phyloP scores from a whole-genome alignment of 2,329 filamentous ascomycete species.

The Alternaria sp. region DNA sequence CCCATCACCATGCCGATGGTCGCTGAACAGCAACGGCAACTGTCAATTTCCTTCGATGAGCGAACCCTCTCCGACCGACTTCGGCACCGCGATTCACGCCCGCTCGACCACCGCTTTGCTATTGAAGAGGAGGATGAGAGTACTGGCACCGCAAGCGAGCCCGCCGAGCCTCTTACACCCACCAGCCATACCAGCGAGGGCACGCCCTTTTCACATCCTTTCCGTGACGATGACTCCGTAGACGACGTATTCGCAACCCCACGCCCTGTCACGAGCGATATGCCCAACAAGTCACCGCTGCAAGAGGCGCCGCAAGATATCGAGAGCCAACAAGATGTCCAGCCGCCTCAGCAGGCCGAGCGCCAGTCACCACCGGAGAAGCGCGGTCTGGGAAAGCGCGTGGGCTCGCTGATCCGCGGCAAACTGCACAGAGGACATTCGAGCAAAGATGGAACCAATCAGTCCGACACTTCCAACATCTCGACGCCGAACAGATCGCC shows the following conservation, averaged over 20 bases:
- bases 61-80: conserved; percentile 26
- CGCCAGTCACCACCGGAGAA: conserved; percentile 29
- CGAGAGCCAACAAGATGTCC: not conserved
- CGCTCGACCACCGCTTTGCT: conserved; percentile 34
- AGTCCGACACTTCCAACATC: not conserved
- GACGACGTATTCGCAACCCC: conserved; percentile 27
- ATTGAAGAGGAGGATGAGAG: conserved; percentile 50
- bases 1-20: conserved; percentile 33
- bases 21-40: conserved; percentile 19
- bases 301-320: conserved; percentile 3
- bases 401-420: conserved; percentile 43
- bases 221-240: conserved; percentile 35
- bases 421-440: conserved; percentile 21
- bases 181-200: conserved; percentile 45
- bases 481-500: conserved; percentile 6
- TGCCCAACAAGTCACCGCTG: conserved; percentile 7
- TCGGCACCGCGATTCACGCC: conserved; percentile 36
- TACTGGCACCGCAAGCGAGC: conserved; percentile 48
- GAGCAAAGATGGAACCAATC: conserved; percentile 12
- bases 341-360: conserved; percentile 7
- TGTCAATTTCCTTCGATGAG: conserved; percentile 32
- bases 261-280: conserved; percentile 14
- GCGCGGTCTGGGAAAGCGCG: conserved; percentile 38
- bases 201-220: conserved; percentile 35
- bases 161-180: conserved; percentile 49